Percentiles rank a stretch among this genome's conserved stretches.
phyloP scores from a whole-genome alignment of 805 yeast genomes.

The Kodamaea sagamina region DNA sequence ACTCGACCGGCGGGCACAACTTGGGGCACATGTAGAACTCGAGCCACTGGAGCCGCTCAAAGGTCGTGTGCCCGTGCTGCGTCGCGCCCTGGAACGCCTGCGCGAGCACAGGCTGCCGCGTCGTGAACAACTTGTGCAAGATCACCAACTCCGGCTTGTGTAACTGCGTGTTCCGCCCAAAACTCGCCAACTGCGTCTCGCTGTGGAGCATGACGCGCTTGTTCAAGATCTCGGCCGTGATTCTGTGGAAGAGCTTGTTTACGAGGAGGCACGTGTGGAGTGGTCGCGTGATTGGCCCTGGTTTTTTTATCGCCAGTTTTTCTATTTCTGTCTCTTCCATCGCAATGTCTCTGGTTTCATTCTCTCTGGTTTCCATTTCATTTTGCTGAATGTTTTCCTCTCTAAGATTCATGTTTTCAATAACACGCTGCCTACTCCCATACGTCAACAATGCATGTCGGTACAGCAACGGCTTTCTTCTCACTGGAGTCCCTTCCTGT shows the following conservation, averaged over 20 bases:
- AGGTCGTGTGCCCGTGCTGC: constrained; percentile 36
- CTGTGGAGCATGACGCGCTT: constrained; percentile 56
- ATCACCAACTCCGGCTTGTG: constrained; percentile 50
- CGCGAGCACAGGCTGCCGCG: constrained; percentile 57
- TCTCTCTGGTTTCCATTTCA: not conserved
- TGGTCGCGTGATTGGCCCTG: no score
- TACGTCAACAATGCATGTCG: constrained; percentile 70
- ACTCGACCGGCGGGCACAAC: constrained; percentile 50
- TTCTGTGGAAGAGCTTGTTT: constrained; percentile 62
- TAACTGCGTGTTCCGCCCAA: constrained; percentile 20
- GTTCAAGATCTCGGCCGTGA: constrained; percentile 56
- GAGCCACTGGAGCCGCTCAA: constrained; percentile 60
- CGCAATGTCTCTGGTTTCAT: no score
- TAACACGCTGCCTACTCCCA: constrained; percentile 35
- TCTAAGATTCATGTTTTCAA: constrained; percentile 6
- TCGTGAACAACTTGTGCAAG: constrained; percentile 62
- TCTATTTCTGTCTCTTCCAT: no score
- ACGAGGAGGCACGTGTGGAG: constrained; percentile 68
- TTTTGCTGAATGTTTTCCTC: no score
- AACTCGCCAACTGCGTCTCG: constrained; percentile 47
- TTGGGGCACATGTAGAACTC: constrained; percentile 85
- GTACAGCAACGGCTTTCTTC: constrained; percentile 69
- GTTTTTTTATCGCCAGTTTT: no score
- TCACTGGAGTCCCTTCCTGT: constrained; percentile 55
- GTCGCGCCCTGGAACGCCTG: constrained; percentile 9